A percentile compares a stretch with the other conserved stretches of the same genome.
These are phyloP conservation scores for Ophiorrhiza pumila DNA, from an alignment of 257 asterid species.

Conservation along the genomic window DNA sequence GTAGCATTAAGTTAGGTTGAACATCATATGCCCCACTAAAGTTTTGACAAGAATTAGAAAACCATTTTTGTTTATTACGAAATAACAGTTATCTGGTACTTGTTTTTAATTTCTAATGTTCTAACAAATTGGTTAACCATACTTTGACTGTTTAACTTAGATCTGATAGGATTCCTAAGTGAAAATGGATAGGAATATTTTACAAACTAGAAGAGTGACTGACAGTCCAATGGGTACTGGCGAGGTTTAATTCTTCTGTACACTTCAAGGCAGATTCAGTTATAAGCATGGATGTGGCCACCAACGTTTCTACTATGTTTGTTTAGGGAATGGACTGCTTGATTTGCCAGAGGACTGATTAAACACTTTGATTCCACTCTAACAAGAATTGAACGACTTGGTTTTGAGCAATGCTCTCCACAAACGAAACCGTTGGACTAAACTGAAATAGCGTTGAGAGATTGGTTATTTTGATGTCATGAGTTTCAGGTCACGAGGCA, in stretches of 20 bases:
- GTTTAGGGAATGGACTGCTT: neutral
- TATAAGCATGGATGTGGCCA: neutral
- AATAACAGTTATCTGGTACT: too few species aligned
- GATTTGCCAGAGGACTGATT: neutral
- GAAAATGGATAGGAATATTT: neutral
- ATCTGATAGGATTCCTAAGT: neutral
- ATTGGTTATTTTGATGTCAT: neutral
- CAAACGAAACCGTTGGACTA: neutral
- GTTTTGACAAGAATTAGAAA: neutral
- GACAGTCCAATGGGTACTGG: neutral
- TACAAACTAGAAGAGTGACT: neutral
- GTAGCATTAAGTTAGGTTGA: neutral
- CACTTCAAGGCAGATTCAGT: neutral
- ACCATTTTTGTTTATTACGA: neutral
- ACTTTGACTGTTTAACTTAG: neutral
- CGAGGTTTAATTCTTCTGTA: too few species aligned
- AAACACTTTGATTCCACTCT: neutral
- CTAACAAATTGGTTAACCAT: neutral
- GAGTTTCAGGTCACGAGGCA: neutral
- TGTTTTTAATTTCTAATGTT: neutral
- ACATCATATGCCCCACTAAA: neutral
- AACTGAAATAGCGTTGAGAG: neutral
- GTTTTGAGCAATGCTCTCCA: neutral
- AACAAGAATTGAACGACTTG: neutral
- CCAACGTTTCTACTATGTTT: neutral